Conservation (phyloP, 1,284 basidiomycete genomes). For the Naganishia sp. region DNA sequence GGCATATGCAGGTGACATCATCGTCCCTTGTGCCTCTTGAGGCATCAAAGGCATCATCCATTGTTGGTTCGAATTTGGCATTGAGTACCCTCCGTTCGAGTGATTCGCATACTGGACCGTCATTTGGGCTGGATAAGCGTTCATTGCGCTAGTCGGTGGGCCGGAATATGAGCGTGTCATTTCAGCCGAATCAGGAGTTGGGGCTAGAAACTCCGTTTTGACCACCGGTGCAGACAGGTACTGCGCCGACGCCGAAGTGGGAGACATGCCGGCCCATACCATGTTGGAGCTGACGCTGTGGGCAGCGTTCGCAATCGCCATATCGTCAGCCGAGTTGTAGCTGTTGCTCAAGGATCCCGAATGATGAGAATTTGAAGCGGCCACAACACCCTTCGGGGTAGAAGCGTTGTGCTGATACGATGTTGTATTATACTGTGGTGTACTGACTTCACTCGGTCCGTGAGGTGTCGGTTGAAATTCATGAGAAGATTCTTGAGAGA, state of each 20-base stretch:
- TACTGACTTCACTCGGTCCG: background rate
- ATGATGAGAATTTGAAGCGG: background rate
- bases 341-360: slow-evolving; percentile 3
- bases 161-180: slow-evolving; percentile 11
- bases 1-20: slow-evolving; percentile 7
- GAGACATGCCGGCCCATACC: slow-evolving; percentile 1
- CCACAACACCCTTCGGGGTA: background rate
- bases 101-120: slow-evolving; percentile 1
- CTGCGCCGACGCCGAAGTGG: background rate
- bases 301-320: slow-evolving; percentile 6
- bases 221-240: slow-evolving; percentile 3
- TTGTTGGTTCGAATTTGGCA: background rate
- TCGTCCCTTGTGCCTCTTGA: background rate
- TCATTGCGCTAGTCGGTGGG: background rate
- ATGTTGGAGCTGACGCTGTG: background rate
- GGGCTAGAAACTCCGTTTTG: slow-evolving; percentile 11
- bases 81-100: background rate
- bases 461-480: background rate
- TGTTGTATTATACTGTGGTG: slow-evolving; percentile 1
- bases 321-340: slow-evolving; percentile 3
- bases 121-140: slow-evolving; percentile 2
- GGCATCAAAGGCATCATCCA: slow-evolving; percentile 11
- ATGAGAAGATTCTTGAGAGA: slow-evolving; percentile 1
- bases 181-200: slow-evolving; percentile 3
- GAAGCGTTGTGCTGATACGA: background rate